A percentile compares a stretch with the other conserved stretches of the same genome.
These are phyloP conservation scores for Protostelium mycophagum DNA, from an alignment of 78 protist species.

Conservation along the genomic window DNA sequence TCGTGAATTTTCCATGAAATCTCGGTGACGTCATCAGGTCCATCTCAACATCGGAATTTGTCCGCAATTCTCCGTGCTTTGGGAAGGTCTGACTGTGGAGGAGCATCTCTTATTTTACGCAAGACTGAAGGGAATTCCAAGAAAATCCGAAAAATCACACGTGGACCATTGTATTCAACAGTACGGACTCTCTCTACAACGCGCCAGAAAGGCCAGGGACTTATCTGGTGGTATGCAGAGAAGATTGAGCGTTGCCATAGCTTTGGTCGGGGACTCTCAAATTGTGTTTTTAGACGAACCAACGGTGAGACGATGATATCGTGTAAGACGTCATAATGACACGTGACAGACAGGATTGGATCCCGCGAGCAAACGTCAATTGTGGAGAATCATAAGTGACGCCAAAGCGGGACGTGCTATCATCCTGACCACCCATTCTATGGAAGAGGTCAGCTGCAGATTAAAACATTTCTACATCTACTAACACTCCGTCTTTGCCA, in stretches of 20 bases:
- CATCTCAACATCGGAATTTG: constrained; percentile 83
- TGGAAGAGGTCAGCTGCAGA: constrained; percentile 76
- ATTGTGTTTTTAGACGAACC: constrained; percentile 35
- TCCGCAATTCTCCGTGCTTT: constrained; percentile 85
- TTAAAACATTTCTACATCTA: no score
- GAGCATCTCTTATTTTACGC: constrained; percentile 81
- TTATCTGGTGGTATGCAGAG: constrained; percentile 90
- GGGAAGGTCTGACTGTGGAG: constrained; percentile 62
- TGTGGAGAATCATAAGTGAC: constrained; percentile 66
- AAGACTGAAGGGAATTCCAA: constrained; percentile 48
- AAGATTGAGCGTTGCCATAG: constrained; percentile 70
- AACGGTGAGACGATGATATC: background rate
- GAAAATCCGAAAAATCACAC: background rate
- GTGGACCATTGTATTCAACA: constrained; percentile 11
- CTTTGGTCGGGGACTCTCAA: constrained; percentile 68
- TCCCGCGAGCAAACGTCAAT: constrained; percentile 50
- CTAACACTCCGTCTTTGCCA: background rate
- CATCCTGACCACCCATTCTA: constrained; percentile 46
- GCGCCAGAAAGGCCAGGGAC: constrained; percentile 27
- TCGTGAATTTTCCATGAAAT: background rate
- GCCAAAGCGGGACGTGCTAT: constrained; percentile 37
- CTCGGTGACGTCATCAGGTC: background rate
- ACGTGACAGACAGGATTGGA: constrained; percentile 77
- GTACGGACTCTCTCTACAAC: constrained; percentile 36
- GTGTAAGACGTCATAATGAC: background rate